A percentile compares a stretch with the other conserved stretches of the same genome.
Evolutionary conservation across 1,139 yeast genomes (phyloP).

Genomic region (Spathaspora jeffriesii): DNA sequence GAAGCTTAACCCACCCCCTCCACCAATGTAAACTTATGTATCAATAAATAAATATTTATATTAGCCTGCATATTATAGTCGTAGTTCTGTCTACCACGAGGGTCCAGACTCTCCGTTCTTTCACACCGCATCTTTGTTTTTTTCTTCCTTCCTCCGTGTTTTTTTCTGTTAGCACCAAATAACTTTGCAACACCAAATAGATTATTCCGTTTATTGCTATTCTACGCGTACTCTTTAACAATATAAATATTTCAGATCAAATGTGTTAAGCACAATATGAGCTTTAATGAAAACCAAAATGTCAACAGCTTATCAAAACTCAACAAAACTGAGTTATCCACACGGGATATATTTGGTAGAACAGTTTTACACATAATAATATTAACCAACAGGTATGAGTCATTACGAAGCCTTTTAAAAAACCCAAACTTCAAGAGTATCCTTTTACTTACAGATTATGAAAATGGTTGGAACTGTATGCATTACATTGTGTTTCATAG

Average conservation of each 20-base stretch:
- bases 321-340: constrained; percentile 40
- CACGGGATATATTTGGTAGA: constrained; percentile 76
- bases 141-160: neutral
- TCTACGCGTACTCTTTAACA: neutral
- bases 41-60: neutral
- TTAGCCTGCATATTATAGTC: neutral
- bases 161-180: neutral
- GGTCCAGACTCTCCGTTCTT: too few species aligned
- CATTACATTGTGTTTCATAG: constrained; percentile 70
- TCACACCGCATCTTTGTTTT: neutral
- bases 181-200: neutral
- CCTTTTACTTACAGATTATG: constrained; percentile 56
- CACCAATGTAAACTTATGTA: neutral
- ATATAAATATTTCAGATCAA: constrained; percentile 8
- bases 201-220: neutral
- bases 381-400: constrained; percentile 49
- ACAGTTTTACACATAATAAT: constrained; percentile 62
- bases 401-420: constrained; percentile 47
- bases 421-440: constrained; percentile 40
- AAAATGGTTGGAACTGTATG: constrained; percentile 82
- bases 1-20: constrained; percentile 4
- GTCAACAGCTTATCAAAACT: constrained; percentile 27
- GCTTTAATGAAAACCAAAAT: constrained; percentile 10
- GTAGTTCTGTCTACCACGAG: neutral
- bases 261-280: constrained; percentile 19